Conservation (phyloP, 371 early-diverging fungal genomes). For the Sporodiniella umbellata region DNA sequence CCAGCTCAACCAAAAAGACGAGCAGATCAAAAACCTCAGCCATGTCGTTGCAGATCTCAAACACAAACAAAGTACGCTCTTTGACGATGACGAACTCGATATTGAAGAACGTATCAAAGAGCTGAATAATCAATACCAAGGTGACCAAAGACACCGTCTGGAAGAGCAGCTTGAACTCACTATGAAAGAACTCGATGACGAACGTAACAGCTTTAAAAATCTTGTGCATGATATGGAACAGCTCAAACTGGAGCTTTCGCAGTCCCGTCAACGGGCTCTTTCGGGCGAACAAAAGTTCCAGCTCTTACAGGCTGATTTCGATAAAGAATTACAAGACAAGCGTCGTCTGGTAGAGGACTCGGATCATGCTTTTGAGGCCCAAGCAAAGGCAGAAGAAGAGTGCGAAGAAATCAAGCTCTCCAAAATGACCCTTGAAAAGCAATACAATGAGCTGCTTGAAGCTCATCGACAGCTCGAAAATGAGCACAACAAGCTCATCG, state of each 20-base stretch:
- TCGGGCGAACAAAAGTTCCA: conserved; percentile 19
- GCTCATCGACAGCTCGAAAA: conserved; percentile 65
- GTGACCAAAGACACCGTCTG: conserved; percentile 34
- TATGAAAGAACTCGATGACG: conserved; percentile 30
- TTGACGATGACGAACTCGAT: conserved; percentile 25
- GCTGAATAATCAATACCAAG: neutral
- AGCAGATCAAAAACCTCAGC: conserved; percentile 20
- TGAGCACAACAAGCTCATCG: conserved; percentile 70
- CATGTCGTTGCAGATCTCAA: conserved; percentile 24
- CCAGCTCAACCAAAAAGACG: conserved; percentile 18
- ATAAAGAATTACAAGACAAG: conserved; percentile 35
- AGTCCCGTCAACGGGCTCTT: conserved; percentile 14
- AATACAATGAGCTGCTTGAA: conserved; percentile 46
- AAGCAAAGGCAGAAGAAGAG: conserved; percentile 36
- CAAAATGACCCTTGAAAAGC: conserved; percentile 25
- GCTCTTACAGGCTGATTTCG: conserved; percentile 27
- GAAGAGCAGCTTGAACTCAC: conserved; percentile 41
- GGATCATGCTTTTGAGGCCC: conserved; percentile 40
- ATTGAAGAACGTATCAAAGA: conserved; percentile 2
- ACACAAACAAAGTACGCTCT: conserved; percentile 19
- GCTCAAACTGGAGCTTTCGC: conserved; percentile 17
- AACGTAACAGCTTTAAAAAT: conserved; percentile 10
- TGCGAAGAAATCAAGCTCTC: conserved; percentile 34
- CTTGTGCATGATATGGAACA: conserved; percentile 15
- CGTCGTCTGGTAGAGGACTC: conserved; percentile 40